Base-by-base conservation (phyloP, 495 filamentous ascomycete species). In the Hypoxylon intermedium region DNA sequence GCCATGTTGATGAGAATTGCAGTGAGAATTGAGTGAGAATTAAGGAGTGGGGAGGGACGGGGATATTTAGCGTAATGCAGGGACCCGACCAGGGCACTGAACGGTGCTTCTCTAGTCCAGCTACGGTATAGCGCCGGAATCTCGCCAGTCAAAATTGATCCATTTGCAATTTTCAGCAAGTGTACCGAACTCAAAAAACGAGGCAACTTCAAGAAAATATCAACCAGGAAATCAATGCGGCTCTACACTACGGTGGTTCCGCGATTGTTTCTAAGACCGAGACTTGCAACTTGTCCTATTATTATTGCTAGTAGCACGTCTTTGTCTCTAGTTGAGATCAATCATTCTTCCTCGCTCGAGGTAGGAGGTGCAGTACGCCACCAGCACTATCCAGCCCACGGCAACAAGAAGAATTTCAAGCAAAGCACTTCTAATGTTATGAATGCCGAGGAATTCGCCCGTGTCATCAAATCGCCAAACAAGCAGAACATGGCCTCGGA, bases 131-230 rank as follows among this genome's bases (percentile, higher is more conserved):
- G 5, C n/a, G 13, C n/a, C 12, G 13, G 23, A 18, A n/a, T 13
- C 31, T 21, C 24, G 54, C 58, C 58, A 62, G 45, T 62, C 45
- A 56, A 62, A 62, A 51, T 16, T 51, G 19, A 31, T 38, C 44
- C 24, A 53, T 60, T 60, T 60, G 18, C 19, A 51, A 62, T 62
- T 55, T 46, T 19, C n/a, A 30, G 19, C 42, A 47, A 41, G 31
- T 37, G 24, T 38, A 23, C 15, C 33, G 12, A 28, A 20, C 11
- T 20, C 1, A 16, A 28, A 41, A 26, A 48, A 37, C 16, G 5
- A 40, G 24, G 20, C 23, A 58, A 49, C 18, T 30, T 45, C 18
- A 48, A 52, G n/a, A 53, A 11, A 38, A 48, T 11, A 23, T 28
- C 12, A 15, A 20, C 9, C 12, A 23, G n/a, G n/a, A n/a, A 51